Base-by-base conservation (phyloP, 2,329 filamentous ascomycete genomes). In the Alternaria gaisen region DNA sequence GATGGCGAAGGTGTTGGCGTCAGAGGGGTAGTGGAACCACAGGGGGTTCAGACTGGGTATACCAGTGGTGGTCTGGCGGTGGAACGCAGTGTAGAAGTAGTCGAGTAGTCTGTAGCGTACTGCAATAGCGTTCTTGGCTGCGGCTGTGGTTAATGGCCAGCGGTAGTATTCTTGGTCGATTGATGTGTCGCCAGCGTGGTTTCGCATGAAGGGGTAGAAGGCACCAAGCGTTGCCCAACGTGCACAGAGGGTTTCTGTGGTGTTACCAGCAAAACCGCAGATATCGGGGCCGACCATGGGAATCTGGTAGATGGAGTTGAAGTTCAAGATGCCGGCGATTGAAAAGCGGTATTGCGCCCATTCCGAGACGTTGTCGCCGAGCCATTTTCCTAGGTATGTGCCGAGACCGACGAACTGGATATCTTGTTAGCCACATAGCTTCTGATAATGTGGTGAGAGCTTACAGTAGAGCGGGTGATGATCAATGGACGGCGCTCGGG, bases 141-240 rank as follows among this genome's bases (percentile, higher is more conserved):
- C 88, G 20, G 85, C 80, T 0, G 89, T 82, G 2, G 91, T 90
- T 73, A 67, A 60, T 3, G 65, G 63, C 74, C 72, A 76, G 48
- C 67, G 66, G 61, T 74, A 77, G 73, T 91, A 90, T 72, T 93
- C 91, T 72, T 93, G 91, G 4, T 73, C 73, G n/a, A 86, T 82
- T 2, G 75, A 77, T n/a, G 79, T 75, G 48, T 84, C 78, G 34
- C 68, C 82, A 61, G 89, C 89, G 80, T 93, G 91, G 73, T 92
- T 89, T 52, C 91, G 87, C 81, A 88, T 92, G 81, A 93, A 93
- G 0, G 90, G 88, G 30, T 84, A 83, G 80, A 93, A 92, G 9
- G 90, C 90, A n/a, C 89, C 90, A 0, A 92, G 83, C 28, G 84
- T 85, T 1, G 89, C 86, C 91, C 91, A 93, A 36, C 91, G 87